Base-by-base conservation (phyloP, 345 rosid genomes). In the Eutrema japonicum region DNA sequence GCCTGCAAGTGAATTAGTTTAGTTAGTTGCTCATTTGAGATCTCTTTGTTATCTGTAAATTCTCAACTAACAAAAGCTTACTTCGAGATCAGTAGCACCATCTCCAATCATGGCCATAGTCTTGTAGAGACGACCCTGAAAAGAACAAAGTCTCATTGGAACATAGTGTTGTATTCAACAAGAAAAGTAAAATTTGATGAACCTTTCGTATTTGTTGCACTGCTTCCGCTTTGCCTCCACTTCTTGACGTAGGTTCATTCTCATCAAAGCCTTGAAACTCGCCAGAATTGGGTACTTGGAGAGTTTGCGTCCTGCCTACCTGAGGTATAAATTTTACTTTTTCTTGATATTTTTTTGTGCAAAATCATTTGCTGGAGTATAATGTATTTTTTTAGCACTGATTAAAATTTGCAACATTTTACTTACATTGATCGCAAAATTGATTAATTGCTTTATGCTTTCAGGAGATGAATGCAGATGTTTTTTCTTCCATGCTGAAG, bases 81-180 rank as follows among this genome's bases (percentile, higher is more conserved):
- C 99, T 90, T 95, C 98, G 3, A 92, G 94, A 83, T 95, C 98
- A 47, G 97, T 95, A 61, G 98, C 97, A 51, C 99, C 99, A 75
- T 95, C 99, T 37, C 99, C 99, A 64, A 95, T 85, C 99, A 95
- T 95, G 71, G 83, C 92, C 78, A 95, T 69, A 35, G 83, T 68
- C 85, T 86, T 86, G 85, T 88, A 88, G 62, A 86, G 87, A 57
- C 77, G 81, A 75, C 69, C 89, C 98, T 94, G 87, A 27, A 54
- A 35, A 65, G 37, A 57, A 66, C 35, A 46, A 49, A 42, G 72
- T 66, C 22, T 14, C 16, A 46, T 70, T 42, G 41, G 74, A 33
- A 60, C 35, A 75, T 36, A 80, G 74, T 54, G 68, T 68, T 52
- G 45, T 48, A 45, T 53, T 57, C 64, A 38, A 46, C 67, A 43